phyloP scores from a whole-genome alignment of 1,284 basidiomycete species.

The Pyrrhoderma noxium region DNA sequence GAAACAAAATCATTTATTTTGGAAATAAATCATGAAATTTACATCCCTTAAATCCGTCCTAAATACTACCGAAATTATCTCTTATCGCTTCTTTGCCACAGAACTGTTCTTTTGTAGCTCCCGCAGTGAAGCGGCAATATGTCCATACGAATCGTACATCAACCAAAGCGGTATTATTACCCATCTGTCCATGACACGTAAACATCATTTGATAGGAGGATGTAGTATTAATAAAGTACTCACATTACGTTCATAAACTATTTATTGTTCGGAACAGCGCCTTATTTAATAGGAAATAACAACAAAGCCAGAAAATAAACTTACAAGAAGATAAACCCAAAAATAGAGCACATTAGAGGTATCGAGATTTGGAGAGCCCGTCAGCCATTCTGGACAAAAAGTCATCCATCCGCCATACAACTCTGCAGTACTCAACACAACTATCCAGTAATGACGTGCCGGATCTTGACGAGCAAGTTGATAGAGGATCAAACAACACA shows the following conservation, averaged over 20 bases:
- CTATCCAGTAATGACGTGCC: slow-evolving; percentile 72
- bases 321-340: slow-evolving; percentile 40
- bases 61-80: too few relatives aligned
- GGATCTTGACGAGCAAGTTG: slow-evolving; percentile 58
- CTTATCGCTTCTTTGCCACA: slow-evolving; percentile 6
- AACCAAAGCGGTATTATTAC: slow-evolving; percentile 67
- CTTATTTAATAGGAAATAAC: slow-evolving; percentile 6
- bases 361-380: slow-evolving; percentile 62
- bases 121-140: slow-evolving; percentile 56
- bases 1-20: background rate
- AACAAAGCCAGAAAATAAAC: slow-evolving; percentile 20
- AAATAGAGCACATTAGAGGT: slow-evolving; percentile 53
- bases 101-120: slow-evolving; percentile 26
- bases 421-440: slow-evolving; percentile 68
- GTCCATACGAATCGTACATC: slow-evolving; percentile 67
- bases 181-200: slow-evolving; percentile 48
- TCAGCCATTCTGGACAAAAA: slow-evolving; percentile 79
- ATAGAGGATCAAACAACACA: slow-evolving; percentile 63
- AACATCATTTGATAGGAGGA: slow-evolving; percentile 11
- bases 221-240: slow-evolving; percentile 26
- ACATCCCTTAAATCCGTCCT: background rate
- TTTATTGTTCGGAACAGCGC: background rate
- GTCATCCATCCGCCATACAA: slow-evolving; percentile 80
- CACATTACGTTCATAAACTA: slow-evolving; percentile 77
- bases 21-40: background rate